A percentile compares a stretch with the other conserved stretches of the same genome.
Evolutionary conservation across 768 basidiomycete species (phyloP).

Genomic region (Russula sp.): DNA sequence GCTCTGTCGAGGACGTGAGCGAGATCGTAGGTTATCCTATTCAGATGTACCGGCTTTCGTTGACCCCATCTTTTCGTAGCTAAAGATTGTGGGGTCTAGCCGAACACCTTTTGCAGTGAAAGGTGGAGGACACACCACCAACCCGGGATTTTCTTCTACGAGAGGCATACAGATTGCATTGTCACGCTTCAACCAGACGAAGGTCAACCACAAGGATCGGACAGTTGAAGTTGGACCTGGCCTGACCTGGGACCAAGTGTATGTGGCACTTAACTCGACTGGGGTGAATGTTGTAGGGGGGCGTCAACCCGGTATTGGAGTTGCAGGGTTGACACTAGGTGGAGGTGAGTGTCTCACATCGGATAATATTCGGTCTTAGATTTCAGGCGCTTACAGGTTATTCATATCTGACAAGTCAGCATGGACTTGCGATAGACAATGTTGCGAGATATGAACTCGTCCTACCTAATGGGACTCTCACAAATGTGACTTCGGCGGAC

Average conservation of each 20-base stretch:
- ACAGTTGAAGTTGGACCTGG: not conserved
- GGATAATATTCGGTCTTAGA: too few species aligned
- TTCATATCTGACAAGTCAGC: not conserved
- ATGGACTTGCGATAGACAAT: slow-evolving; percentile 1
- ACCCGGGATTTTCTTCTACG: slow-evolving; percentile 25
- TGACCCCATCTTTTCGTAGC: not conserved
- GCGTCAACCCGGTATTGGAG: not conserved
- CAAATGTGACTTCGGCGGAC: not conserved
- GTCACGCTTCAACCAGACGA: slow-evolving; percentile 18
- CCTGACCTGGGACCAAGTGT: slow-evolving; percentile 14
- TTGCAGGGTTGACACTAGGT: not conserved
- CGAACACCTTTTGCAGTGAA: not conserved
- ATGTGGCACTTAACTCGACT: slow-evolving; percentile 11
- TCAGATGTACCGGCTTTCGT: not conserved
- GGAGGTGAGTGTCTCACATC: slow-evolving; percentile 15
- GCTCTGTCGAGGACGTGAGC: slow-evolving; percentile 11
- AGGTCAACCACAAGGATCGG: not conserved
- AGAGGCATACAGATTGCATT: slow-evolving; percentile 24
- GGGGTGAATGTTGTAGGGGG: slow-evolving; percentile 24
- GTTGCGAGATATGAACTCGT: not conserved
- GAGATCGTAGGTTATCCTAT: slow-evolving; percentile 8
- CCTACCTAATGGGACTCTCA: not conserved
- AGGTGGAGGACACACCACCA: not conserved
- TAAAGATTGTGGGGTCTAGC: not conserved
- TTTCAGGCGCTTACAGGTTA: not conserved